Conservation (phyloP, 345 rosid species). For the thale cress (Arabidopsis thaliana) region DNA sequence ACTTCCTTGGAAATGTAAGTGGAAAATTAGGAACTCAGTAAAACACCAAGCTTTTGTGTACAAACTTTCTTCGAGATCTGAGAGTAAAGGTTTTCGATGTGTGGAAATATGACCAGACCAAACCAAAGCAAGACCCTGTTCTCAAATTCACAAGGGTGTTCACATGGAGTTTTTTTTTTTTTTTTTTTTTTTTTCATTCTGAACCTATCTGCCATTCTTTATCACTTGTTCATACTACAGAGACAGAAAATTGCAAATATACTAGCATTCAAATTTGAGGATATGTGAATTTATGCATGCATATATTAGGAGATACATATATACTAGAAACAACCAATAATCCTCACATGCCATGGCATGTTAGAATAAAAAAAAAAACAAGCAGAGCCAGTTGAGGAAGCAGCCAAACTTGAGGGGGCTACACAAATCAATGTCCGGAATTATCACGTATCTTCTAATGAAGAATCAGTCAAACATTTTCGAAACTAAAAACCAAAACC, state of each 20-base stretch:
- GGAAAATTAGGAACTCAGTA: neutral
- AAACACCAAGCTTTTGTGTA: neutral
- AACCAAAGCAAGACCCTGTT: constrained; percentile 30
- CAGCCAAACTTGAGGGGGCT: constrained; percentile 48
- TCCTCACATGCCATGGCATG: constrained; percentile 40
- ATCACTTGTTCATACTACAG: constrained; percentile 23
- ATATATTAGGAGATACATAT: neutral
- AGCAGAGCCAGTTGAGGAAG: constrained; percentile 41
- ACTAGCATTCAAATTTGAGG: neutral
- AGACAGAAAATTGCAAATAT: neutral
- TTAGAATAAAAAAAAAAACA: constrained; percentile 15
- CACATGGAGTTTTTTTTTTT: constrained; percentile 26
- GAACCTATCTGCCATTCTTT: neutral
- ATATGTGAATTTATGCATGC: constrained; percentile 23
- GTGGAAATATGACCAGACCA: constrained; percentile 21
- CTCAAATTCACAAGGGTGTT: constrained; percentile 17
- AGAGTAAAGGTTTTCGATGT: neutral
- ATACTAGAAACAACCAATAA: constrained; percentile 15
- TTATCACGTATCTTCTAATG: constrained; percentile 41
- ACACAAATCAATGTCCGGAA: constrained; percentile 43
- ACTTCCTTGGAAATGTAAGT: too few species aligned
- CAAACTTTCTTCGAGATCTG: neutral
- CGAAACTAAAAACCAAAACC: constrained; percentile 8
- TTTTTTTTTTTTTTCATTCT: constrained; percentile 29
- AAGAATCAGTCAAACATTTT: constrained; percentile 49